Evolutionary conservation across 1,284 basidiomycete species (phyloP), one percentile per base, ranked within the genome.

Genomic region (Ganoderma meredithae): DNA sequence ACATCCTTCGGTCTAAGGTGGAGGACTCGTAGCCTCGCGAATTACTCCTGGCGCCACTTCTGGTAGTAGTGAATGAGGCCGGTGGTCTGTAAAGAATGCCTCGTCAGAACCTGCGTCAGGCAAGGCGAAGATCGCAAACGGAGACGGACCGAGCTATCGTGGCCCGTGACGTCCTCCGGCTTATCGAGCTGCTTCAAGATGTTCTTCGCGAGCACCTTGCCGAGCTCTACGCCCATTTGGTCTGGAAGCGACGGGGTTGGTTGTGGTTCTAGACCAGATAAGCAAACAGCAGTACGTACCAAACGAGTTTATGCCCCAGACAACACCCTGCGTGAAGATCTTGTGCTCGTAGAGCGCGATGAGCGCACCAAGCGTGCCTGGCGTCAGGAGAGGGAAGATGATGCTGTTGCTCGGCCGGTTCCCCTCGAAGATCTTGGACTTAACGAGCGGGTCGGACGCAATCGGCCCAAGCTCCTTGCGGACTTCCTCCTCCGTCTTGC

Each of bases 241-340:
- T 94, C 92, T 92, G 69, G 31, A 22, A 68, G 22, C n/a, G 31
- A 36, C 59, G 39, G 36, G 36, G 55, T 71, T 33, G 73, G 55
- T 44, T 62, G 3, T 31, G 19, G 31, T 61, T 36, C 10, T 36
- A 10, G 33, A 40, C 33, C 25, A 17, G 13, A 31, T 39, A 19
- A 58, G 41, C 47, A 8, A 39, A 39, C 0, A 5, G 39, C 3
- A 2, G 4, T 3, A 77, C 87, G 47, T 65, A 94, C 93, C 95
- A 80, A 94, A 99, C 12, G 95, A 97, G 87, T 99, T 99, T 86
- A 99, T 98, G 59, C 95, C 95, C 97, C 97, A 99, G 72, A 99
- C 87, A 62, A 95, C 93, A 77, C 97, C 97, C 81, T 99, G 98
- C 0, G 95, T 93, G 81, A 98, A 98, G 79, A 99, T 98, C 88